Percentiles rank a stretch among this genome's conserved stretches.
Conservation (phyloP, 805 yeast genomes). For the Pichia deserticola region DNA sequence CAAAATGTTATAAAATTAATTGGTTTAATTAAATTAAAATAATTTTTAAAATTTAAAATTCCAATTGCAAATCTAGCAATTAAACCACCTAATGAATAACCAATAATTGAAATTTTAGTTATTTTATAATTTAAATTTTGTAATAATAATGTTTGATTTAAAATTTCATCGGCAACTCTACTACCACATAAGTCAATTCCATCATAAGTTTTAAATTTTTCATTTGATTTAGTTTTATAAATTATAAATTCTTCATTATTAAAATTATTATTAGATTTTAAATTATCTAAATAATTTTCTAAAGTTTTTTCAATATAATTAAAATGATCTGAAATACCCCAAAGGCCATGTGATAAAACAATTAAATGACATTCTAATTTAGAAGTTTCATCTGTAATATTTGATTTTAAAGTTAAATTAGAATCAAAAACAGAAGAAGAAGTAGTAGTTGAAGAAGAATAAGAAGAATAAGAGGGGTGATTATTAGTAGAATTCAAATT, state of each 20-base stretch:
- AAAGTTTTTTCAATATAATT: conserved; percentile 41
- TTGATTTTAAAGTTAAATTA: no score
- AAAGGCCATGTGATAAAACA: no score
- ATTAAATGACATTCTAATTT: conserved; percentile 37
- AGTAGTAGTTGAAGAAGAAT: no score
- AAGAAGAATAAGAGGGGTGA: no score
- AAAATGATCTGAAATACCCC: conserved; percentile 48
- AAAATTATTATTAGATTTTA: conserved; percentile 2
- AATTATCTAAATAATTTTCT: conserved; percentile 19
- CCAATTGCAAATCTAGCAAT: conserved; percentile 81
- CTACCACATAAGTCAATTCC: conserved; percentile 83
- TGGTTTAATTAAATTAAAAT: conserved; percentile 49
- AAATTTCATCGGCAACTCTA: conserved; percentile 64
- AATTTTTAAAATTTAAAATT: conserved; percentile 43
- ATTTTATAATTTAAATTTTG: conserved; percentile 28
- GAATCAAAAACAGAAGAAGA: no score
- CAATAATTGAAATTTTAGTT: conserved; percentile 66
- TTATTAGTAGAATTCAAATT: no score
- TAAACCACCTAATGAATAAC: conserved; percentile 86
- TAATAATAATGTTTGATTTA: conserved; percentile 28
- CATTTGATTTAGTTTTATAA: conserved; percentile 50
- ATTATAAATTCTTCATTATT: conserved; percentile 29
- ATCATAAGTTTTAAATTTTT: conserved; percentile 75
- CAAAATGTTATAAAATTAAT: conserved; percentile 55
- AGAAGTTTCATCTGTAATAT: no score